A percentile compares a stretch with the other conserved stretches of the same genome.
phyloP scores from a whole-genome alignment of 164 flowering plant genomes.

The Liriodendron chinense region DNA sequence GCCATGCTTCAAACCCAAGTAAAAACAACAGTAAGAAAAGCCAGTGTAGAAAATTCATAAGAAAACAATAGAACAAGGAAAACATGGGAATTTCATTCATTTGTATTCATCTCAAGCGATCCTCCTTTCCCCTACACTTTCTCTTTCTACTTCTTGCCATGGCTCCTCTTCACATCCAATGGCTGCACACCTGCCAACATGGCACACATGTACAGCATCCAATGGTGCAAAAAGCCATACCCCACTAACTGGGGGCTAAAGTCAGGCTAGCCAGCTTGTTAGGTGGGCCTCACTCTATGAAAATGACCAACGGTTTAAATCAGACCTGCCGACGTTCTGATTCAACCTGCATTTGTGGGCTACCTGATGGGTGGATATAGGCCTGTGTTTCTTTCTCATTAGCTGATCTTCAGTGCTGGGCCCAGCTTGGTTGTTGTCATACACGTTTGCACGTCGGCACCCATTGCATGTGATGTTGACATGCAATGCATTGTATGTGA shows the following conservation, averaged over 20 bases:
- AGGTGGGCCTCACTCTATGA: neutral
- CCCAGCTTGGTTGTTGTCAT: neutral
- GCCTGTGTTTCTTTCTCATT: neutral
- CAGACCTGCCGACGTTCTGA: neutral
- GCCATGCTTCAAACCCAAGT: conserved; percentile 22
- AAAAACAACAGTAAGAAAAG: neutral
- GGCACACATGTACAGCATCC: no score
- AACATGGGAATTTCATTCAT: neutral
- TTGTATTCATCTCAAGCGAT: conserved; percentile 8
- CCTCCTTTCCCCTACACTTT: neutral
- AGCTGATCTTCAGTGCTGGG: neutral
- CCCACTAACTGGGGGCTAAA: no score
- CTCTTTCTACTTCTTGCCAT: neutral
- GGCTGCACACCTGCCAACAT: no score
- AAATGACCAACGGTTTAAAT: neutral
- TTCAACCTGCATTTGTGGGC: neutral
- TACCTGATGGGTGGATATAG: neutral
- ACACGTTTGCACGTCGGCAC: neutral
- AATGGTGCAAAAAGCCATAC: no score
- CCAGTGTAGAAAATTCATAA: neutral
- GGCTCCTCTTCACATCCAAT: no score
- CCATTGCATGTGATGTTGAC: neutral
- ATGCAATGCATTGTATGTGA: neutral
- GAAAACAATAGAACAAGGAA: neutral
- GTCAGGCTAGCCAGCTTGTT: no score